These are phyloP conservation scores for Laguncularia racemosa DNA, from an alignment of 345 rosid species.

Conservation along the genomic window DNA sequence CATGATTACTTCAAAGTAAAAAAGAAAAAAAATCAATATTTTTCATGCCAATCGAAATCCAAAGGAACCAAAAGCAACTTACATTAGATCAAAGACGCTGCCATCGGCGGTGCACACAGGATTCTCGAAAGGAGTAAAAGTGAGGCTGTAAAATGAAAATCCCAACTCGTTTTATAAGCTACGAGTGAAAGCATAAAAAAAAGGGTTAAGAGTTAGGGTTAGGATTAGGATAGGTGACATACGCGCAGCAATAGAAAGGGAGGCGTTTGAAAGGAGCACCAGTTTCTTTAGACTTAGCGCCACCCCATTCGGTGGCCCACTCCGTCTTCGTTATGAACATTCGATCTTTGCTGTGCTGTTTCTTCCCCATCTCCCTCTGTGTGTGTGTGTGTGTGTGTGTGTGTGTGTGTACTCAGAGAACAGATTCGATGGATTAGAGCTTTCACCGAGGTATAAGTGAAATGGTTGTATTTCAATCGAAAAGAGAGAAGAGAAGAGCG, in stretches of 20 bases:
- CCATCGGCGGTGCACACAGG: slow-evolving; percentile 83
- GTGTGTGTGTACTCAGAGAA: not conserved
- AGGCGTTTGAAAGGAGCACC: slow-evolving; percentile 83
- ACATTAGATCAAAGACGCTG: slow-evolving; percentile 84
- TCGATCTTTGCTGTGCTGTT: slow-evolving; percentile 96
- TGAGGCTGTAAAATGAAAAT: slow-evolving; percentile 45
- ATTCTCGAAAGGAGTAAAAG: slow-evolving; percentile 75
- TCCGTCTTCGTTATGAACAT: slow-evolving; percentile 93
- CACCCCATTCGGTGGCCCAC: slow-evolving; percentile 99
- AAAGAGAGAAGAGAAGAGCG: too few relatives aligned
- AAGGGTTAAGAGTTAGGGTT: not conserved
- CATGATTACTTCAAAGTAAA: not conserved
- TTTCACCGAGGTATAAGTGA: not conserved
- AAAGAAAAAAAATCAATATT: too few relatives aligned
- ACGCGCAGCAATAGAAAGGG: slow-evolving; percentile 98
- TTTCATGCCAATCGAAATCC: not conserved
- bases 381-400: too few relatives aligned
- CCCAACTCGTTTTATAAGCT: too few relatives aligned
- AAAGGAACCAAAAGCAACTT: slow-evolving; percentile 12
- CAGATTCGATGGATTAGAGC: not conserved
- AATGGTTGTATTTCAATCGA: too few relatives aligned
- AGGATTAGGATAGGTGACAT: not conserved
- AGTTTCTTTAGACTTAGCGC: slow-evolving; percentile 77
- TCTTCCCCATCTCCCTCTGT: slow-evolving; percentile 69
- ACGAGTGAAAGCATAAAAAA: not conserved